A percentile compares a stretch with the other conserved stretches of the same genome.
phyloP scores from a whole-genome alignment of 2,329 filamentous ascomycete species.

The Clarireedia homoeocarpa region DNA sequence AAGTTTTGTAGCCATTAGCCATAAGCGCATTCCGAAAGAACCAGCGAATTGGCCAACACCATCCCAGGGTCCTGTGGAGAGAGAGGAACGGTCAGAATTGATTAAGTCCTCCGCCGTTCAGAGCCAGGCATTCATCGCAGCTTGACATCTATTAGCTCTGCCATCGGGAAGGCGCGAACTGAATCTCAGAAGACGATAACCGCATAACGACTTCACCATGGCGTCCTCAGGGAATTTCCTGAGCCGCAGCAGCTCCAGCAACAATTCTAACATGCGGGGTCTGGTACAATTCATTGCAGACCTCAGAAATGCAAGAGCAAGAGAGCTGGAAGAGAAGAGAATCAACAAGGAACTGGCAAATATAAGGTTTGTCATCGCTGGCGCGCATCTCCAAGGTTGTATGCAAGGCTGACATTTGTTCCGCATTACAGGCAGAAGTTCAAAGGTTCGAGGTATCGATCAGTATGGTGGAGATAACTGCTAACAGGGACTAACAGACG shows the following conservation, averaged over 20 bases:
- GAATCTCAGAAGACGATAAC: background rate
- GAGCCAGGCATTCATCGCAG: background rate
- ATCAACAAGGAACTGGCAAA: slow-evolving; percentile 99
- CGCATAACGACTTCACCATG: slow-evolving; percentile 15
- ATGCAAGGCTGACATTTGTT: slow-evolving; percentile 19
- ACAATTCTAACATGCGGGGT: slow-evolving; percentile 65
- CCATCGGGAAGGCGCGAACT: background rate
- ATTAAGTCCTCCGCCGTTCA: background rate
- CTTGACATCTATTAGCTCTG: background rate
- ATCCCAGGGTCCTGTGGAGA: background rate
- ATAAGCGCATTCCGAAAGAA: slow-evolving; percentile 3
- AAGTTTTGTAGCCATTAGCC: slow-evolving; percentile 7
- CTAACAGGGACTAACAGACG: slow-evolving; percentile 44
- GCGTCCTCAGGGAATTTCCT: slow-evolving; percentile 46
- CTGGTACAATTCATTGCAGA: slow-evolving; percentile 98
- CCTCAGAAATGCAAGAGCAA: slow-evolving; percentile 84
- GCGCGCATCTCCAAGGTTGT: slow-evolving; percentile 3
- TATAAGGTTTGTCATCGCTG: slow-evolving; percentile 55
- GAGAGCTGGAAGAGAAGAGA: slow-evolving; percentile 95
- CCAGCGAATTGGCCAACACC: slow-evolving; percentile 1
- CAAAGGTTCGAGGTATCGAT: slow-evolving; percentile 49
- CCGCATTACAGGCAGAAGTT: slow-evolving; percentile 68
- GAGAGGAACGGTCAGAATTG: background rate
- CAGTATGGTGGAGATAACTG: slow-evolving; percentile 3
- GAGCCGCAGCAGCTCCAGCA: slow-evolving; percentile 53